Evolutionary conservation across 257 asterid genomes (phyloP).

Genomic region (Solanum chaucha): DNA sequence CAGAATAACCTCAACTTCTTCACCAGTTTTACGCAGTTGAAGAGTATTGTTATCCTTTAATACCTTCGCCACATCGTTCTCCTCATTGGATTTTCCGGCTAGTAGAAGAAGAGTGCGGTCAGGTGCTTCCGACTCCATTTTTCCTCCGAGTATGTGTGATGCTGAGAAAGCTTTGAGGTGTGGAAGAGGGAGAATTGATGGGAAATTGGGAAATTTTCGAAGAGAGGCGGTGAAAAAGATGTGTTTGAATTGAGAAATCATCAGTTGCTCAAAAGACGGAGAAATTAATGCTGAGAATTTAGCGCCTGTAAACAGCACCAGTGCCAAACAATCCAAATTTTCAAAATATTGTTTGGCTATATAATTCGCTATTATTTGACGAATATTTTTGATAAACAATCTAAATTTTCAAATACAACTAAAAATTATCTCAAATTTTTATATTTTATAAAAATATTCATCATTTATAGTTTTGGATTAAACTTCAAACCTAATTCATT

Average conservation of each 20-base stretch:
- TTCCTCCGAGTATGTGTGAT: not conserved
- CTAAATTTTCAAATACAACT: no score
- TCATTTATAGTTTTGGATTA: no score
- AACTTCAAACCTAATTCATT: not conserved
- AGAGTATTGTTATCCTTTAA: conserved; percentile 35
- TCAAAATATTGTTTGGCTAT: not conserved
- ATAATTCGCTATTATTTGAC: not conserved
- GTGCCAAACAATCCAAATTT: not conserved
- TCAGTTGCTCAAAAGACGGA: not conserved
- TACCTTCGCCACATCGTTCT: conserved; percentile 42
- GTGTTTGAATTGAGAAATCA: not conserved
- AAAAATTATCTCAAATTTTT: no score
- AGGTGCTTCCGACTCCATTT: conserved; percentile 46
- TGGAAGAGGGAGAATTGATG: not conserved
- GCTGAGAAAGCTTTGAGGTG: not conserved
- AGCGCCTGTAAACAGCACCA: not conserved
- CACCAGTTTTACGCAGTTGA: conserved; percentile 42
- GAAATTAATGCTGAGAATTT: not conserved
- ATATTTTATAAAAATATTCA: not conserved
- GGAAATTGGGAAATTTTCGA: not conserved
- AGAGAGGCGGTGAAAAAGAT: not conserved
- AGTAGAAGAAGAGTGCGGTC: conserved; percentile 29
- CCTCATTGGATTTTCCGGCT: conserved; percentile 56
- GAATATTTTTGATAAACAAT: no score
- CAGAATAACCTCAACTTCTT: conserved; percentile 22